Conservation (phyloP, 768 basidiomycete species). For the Kwoniella shandongensis region DNA sequence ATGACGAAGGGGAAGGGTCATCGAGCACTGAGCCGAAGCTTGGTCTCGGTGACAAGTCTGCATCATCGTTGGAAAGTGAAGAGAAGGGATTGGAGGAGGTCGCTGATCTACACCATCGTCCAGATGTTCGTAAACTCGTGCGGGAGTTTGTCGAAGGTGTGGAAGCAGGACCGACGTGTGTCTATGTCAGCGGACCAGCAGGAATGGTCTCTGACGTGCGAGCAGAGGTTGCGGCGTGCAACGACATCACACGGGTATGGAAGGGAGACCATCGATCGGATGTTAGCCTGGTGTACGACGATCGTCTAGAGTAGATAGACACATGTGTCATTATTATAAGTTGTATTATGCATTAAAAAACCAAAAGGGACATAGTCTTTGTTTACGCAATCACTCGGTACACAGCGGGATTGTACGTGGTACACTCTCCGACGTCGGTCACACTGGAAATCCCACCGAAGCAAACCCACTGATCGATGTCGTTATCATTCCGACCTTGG, state of each 20-base stretch:
- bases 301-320: constrained; percentile 29
- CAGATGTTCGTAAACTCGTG: constrained; percentile 17
- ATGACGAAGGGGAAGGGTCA: not conserved
- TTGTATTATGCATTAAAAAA: too few species aligned
- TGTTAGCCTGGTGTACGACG: constrained; percentile 30
- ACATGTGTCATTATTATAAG: too few species aligned
- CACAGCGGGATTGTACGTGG: too few species aligned
- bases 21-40: not conserved
- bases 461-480: too few species aligned
- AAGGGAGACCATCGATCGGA: constrained; percentile 16
- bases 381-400: too few species aligned
- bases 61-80: not conserved
- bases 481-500: too few species aligned
- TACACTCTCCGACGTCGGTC: too few species aligned
- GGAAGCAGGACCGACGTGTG: constrained; percentile 14
- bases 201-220: constrained; percentile 27
- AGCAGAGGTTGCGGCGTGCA: constrained; percentile 24
- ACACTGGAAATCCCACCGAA: too few species aligned
- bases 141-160: constrained; percentile 22
- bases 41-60: not conserved
- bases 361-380: too few species aligned
- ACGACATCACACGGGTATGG: constrained; percentile 27
- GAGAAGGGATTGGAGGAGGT: constrained; percentile 20
- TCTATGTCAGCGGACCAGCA: constrained; percentile 30
- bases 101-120: constrained; percentile 12